Percentiles rank a stretch among this genome's conserved stretches.
These are phyloP conservation scores for Lichtheimia ornata DNA, from an alignment of 371 early-diverging fungal species.

Conservation along the genomic window DNA sequence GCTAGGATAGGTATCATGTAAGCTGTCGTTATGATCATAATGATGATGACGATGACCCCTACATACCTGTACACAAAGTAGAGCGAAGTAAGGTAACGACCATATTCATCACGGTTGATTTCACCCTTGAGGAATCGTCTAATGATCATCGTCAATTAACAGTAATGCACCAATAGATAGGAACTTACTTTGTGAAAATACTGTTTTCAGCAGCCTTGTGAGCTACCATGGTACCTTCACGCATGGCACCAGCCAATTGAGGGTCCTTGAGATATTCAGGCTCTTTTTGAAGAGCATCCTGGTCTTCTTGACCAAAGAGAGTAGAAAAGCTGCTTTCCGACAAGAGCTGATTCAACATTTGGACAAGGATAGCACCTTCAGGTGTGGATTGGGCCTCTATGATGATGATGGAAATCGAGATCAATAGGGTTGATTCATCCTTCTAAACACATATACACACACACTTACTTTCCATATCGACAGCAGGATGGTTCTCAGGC, in stretches of 20 bases:
- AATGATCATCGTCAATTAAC: neutral
- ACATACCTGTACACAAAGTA: conserved; percentile 51
- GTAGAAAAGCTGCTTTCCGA: conserved; percentile 20
- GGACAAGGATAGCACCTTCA: conserved; percentile 41
- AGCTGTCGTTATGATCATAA: neutral
- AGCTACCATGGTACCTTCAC: conserved; percentile 61
- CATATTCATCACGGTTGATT: conserved; percentile 47
- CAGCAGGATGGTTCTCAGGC: conserved; percentile 43
- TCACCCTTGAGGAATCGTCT: conserved; percentile 54
- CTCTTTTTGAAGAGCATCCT: conserved; percentile 1
- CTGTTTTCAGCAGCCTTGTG: conserved; percentile 63
- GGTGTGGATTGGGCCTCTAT: conserved; percentile 12
- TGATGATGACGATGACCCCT: neutral
- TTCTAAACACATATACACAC: neutral
- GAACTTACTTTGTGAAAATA: conserved; percentile 53
- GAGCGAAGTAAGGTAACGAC: conserved; percentile 47
- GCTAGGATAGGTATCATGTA: neutral
- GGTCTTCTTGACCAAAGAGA: conserved; percentile 8
- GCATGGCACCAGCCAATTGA: conserved; percentile 50
- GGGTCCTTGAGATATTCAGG: conserved; percentile 37
- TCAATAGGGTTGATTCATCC: neutral
- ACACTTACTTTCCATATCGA: conserved; percentile 35
- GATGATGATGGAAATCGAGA: neutral
- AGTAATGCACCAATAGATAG: neutral
- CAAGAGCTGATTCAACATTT: conserved; percentile 37